Evolutionary conservation across 805 yeast species (phyloP).

Genomic region (Candida arabinofermentans): DNA sequence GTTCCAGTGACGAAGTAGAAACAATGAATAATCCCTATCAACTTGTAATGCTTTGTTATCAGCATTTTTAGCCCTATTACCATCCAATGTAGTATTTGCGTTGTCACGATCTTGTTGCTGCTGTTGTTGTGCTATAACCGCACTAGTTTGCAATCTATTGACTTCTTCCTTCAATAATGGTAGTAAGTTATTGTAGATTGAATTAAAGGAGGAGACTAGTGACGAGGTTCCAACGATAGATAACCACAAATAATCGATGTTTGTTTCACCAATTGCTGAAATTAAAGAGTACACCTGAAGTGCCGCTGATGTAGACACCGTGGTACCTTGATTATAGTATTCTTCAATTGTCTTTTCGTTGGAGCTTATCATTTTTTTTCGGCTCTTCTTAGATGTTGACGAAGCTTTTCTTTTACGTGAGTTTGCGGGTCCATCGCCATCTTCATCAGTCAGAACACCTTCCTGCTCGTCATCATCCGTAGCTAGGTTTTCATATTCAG

Average conservation of each 20-base stretch:
- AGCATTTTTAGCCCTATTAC: conserved; percentile 27
- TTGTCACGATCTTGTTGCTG: conserved; percentile 1
- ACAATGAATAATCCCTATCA: conserved; percentile 82
- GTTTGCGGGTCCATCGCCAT: conserved; percentile 31
- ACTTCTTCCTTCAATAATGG: conserved; percentile 85
- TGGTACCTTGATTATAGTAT: conserved; percentile 83
- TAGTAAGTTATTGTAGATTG: conserved; percentile 64
- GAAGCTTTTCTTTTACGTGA: conserved; percentile 19
- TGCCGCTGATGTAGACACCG: conserved; percentile 68
- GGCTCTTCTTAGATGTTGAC: conserved; percentile 34
- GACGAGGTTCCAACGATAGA: conserved; percentile 87
- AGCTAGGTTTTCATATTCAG: conserved; percentile 22
- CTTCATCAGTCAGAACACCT: conserved; percentile 30
- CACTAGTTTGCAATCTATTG: conserved; percentile 50
- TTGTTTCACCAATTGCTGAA: conserved; percentile 80
- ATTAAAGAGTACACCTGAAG: conserved; percentile 77
- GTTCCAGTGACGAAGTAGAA: conserved; percentile 88
- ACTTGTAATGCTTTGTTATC: conserved; percentile 44
- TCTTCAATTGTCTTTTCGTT: conserved; percentile 59
- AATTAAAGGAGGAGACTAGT: conserved; percentile 66
- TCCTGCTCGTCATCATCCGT: conserved; percentile 20
- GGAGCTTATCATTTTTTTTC: conserved; percentile 36
- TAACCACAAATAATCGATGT: conserved; percentile 69
- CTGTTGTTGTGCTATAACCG: conserved; percentile 5
- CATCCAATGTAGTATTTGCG: conserved; percentile 9